Conservation (phyloP, 768 basidiomycete genomes). For the Termitomyces sp. region DNA sequence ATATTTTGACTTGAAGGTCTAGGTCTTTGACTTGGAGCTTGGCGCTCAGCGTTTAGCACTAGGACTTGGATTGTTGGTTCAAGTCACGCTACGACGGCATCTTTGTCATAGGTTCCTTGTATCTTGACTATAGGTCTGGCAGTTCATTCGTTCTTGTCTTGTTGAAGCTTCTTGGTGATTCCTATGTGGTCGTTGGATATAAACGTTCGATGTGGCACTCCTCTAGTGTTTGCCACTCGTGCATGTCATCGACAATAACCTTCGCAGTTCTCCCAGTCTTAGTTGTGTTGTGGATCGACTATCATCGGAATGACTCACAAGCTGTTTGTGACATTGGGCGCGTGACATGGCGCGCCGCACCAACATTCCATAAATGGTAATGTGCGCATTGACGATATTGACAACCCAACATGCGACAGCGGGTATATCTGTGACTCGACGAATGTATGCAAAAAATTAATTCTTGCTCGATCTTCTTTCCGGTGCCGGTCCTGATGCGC, state of each 20-base stretch:
- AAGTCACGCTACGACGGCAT: background rate
- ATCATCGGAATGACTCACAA: background rate
- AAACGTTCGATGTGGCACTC: too few relatives aligned
- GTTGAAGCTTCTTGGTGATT: background rate
- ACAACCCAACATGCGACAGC: background rate
- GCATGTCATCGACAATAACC: background rate
- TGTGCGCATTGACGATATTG: background rate
- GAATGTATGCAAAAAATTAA: background rate
- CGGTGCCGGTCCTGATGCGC: background rate
- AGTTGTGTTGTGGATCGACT: background rate
- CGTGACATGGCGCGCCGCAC: background rate
- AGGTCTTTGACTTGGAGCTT: background rate
- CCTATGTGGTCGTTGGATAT: background rate
- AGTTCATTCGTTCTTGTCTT: background rate
- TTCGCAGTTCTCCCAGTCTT: background rate
- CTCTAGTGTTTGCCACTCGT: background rate
- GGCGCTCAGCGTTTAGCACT: background rate
- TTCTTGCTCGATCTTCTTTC: background rate
- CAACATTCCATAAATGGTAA: background rate
- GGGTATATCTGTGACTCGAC: background rate
- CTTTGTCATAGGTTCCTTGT: background rate
- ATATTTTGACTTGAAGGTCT: background rate
- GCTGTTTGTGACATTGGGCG: too few relatives aligned
- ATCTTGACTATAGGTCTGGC: background rate
- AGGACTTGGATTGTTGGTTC: background rate